phyloP scores from a whole-genome alignment of 192 early-diverging fungal genomes.

The Diversispora eburnea region DNA sequence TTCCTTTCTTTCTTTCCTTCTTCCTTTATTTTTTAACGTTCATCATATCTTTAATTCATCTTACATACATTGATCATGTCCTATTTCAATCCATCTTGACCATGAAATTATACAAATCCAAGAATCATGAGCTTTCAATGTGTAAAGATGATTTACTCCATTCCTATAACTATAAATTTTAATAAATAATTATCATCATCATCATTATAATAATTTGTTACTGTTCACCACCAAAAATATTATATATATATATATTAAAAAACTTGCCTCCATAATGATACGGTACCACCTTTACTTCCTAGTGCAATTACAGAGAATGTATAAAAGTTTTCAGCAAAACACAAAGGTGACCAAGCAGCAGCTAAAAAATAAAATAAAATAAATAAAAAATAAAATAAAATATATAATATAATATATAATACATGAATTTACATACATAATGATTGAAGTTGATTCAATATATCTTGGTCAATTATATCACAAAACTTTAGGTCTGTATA shows the following conservation, averaged over 20 bases:
- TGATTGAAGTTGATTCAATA: conserved; percentile 7
- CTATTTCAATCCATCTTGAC: conserved; percentile 12
- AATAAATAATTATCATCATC: not conserved
- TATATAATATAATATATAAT: not conserved
- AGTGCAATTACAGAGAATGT: conserved; percentile 21
- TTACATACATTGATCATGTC: conserved; percentile 5
- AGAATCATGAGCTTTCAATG: conserved; percentile 10
- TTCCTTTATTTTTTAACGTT: too few species aligned
- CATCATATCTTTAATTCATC: too few species aligned
- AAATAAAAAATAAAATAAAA: not conserved
- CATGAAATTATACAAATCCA: conserved; percentile 14
- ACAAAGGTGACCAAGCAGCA: conserved; percentile 22
- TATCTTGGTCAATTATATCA: not conserved
- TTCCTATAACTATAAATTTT: conserved; percentile 9
- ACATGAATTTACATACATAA: not conserved
- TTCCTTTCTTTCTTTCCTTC: not conserved
- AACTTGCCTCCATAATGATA: conserved; percentile 27
- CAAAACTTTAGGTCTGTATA: not conserved
- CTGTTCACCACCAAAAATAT: not conserved
- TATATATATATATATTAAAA: not conserved
- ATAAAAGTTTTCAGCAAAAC: not conserved
- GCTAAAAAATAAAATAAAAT: conserved; percentile 12
- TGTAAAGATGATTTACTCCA: not conserved
- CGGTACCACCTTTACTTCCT: conserved; percentile 25
- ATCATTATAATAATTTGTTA: not conserved